phyloP scores from a whole-genome alignment of 345 rosid species.

The Crucihimalaya himalaica region DNA sequence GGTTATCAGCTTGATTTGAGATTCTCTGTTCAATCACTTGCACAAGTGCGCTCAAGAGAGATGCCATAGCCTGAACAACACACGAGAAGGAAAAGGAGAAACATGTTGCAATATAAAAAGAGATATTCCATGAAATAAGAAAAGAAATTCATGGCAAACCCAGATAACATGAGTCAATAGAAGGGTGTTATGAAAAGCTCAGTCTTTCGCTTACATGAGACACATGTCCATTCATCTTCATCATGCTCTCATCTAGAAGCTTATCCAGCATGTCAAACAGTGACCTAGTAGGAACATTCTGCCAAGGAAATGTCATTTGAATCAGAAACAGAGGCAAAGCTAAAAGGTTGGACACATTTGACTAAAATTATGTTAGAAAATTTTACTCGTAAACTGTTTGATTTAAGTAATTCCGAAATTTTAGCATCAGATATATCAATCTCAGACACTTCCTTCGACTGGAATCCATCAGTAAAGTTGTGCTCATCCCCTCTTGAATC shows the following conservation, averaged over 20 bases:
- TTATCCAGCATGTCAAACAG: constrained; percentile 62
- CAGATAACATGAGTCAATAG: constrained; percentile 14
- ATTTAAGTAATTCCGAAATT: constrained; percentile 61
- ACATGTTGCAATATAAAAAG: constrained; percentile 16
- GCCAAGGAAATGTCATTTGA: constrained; percentile 36
- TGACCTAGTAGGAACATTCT: constrained; percentile 72
- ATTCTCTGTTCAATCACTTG: constrained; percentile 72
- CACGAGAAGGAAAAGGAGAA: neutral
- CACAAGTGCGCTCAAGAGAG: constrained; percentile 59
- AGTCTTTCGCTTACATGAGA: constrained; percentile 61
- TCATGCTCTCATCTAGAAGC: constrained; percentile 71
- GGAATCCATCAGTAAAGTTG: constrained; percentile 46
- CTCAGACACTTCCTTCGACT: constrained; percentile 48
- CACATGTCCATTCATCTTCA: constrained; percentile 65
- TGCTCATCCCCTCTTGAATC: constrained; percentile 38
- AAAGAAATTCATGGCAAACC: constrained; percentile 15
- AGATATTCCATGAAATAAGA: constrained; percentile 15
- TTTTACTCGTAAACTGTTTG: constrained; percentile 68
- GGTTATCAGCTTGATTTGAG: constrained; percentile 66
- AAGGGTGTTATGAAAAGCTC: constrained; percentile 19
- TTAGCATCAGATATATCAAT: constrained; percentile 61
- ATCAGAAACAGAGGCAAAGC: constrained; percentile 28
- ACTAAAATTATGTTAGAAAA: constrained; percentile 24
- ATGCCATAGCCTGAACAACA: constrained; percentile 54
- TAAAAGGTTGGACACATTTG: constrained; percentile 2